Base-by-base conservation (phyloP, 2,329 filamentous ascomycete genomes). In the Canariomyces notabilis region DNA sequence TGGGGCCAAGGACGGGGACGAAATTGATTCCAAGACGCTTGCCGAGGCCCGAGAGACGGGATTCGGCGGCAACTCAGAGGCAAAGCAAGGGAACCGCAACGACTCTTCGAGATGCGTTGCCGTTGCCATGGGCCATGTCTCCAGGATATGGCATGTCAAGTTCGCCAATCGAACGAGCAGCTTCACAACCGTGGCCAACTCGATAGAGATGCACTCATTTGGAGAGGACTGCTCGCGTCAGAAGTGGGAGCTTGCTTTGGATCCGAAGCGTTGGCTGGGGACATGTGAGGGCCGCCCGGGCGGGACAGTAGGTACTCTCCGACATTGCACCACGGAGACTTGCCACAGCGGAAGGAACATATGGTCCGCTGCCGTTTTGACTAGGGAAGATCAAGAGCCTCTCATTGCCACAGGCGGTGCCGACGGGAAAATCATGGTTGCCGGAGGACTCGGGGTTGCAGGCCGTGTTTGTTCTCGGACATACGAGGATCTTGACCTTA, bases 271-370 rank as follows among this genome's bases (percentile, higher is more conserved):
- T 26, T 46, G 41, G 42, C 18, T n/a, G 20, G 21, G 18, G 16
- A 7, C n/a, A 22, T 22, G 23, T 21, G 5, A n/a, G 15, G 8
- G 8, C 2, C 41, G 37, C 2, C 57, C 54, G 2, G 38, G 32
- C 21, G 35, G 18, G 3, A 36, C 46, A 6, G 21, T 38, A 11
- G 62, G 59, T 0, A 64, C 55, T 5, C 62, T 89, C 35, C 64
- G 64, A 11, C 76, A 85, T 41, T 60, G 73, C 2, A 69, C 73
- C 2, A 79, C 75, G 6, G 76, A 80, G 40, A 72, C 77, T 2
- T 77, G 81, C 49, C 90, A 97, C 61, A 75, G 72, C 26, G 93
- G 93, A 6, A 98, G 96, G 65, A 89, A 96, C 61, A 82, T 97
- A 6, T 97, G 91, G 90, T 83, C 89, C 0, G 74, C 82, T 31